Conservation (phyloP, 805 yeast genomes). For the Saturnispora halmiae region DNA sequence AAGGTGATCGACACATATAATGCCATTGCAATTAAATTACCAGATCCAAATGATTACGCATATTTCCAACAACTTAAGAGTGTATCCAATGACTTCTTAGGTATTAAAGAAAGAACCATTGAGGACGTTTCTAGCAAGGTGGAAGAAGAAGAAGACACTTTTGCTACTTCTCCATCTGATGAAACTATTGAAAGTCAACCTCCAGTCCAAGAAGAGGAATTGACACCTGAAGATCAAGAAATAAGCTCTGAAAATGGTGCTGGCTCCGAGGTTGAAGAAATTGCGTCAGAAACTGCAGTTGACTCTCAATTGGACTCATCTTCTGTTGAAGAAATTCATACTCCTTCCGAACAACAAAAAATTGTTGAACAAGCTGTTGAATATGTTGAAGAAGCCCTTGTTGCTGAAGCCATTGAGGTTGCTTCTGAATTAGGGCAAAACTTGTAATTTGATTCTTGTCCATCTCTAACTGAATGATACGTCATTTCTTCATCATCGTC, state of each 20-base stretch:
- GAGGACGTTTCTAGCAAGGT: too few relatives aligned
- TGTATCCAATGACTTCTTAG: conserved; percentile 9
- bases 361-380: conserved; percentile 11
- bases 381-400: conserved; percentile 5
- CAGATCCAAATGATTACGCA: conserved; percentile 4
- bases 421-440: conserved; percentile 12
- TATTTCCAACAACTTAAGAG: conserved; percentile 6
- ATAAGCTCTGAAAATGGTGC: conserved; percentile 1
- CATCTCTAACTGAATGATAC: too few relatives aligned
- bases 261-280: conserved; percentile 9
- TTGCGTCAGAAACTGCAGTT: conserved; percentile 6
- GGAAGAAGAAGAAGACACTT: conserved; percentile 4
- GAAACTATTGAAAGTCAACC: neutral
- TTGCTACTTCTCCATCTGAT: conserved; percentile 5
- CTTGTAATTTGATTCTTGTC: too few relatives aligned
- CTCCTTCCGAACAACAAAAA: conserved; percentile 5
- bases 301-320: too few relatives aligned
- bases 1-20: neutral
- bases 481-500: too few relatives aligned
- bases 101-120: conserved; percentile 1
- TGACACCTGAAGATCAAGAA: conserved; percentile 6
- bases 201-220: conserved; percentile 1
- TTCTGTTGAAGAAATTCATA: neutral
- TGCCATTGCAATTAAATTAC: conserved; percentile 7
- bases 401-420: conserved; percentile 7